Evolutionary conservation across 306 rosid genomes (phyloP).

Genomic region (Prunus campanulata): DNA sequence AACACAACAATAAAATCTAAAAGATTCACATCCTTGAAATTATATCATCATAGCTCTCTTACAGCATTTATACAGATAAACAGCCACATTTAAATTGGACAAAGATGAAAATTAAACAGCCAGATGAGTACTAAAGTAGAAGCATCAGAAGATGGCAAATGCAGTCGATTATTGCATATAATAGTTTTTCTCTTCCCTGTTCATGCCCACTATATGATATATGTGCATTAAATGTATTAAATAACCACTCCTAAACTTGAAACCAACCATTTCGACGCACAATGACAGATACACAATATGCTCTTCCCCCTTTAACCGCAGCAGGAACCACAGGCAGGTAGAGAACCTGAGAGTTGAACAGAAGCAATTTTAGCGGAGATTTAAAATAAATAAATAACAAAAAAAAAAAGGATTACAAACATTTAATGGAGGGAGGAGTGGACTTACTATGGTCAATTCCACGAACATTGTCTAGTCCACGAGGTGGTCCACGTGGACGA

Average conservation of each 20-base stretch:
- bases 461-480: slow-evolving; percentile 88
- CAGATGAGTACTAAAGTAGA: background rate
- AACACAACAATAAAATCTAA: background rate
- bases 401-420: background rate
- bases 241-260: background rate
- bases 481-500: slow-evolving; percentile 81
- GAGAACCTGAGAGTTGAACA: slow-evolving; percentile 50
- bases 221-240: background rate
- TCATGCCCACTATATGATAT: slow-evolving; percentile 5
- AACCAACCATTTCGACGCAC: background rate
- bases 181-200: background rate
- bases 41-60: background rate
- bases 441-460: slow-evolving; percentile 91
- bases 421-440: background rate
- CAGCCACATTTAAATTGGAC: too few species aligned
- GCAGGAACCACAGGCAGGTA: slow-evolving; percentile 98
- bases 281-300: background rate
- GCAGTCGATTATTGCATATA: background rate
- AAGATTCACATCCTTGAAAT: background rate
- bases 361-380: background rate
- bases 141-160: background rate
- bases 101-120: background rate
- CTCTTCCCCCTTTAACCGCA: slow-evolving; percentile 57
- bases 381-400: background rate
- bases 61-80: background rate